phyloP scores from a whole-genome alignment of 345 rosid species.

The Murraya koenigii region DNA sequence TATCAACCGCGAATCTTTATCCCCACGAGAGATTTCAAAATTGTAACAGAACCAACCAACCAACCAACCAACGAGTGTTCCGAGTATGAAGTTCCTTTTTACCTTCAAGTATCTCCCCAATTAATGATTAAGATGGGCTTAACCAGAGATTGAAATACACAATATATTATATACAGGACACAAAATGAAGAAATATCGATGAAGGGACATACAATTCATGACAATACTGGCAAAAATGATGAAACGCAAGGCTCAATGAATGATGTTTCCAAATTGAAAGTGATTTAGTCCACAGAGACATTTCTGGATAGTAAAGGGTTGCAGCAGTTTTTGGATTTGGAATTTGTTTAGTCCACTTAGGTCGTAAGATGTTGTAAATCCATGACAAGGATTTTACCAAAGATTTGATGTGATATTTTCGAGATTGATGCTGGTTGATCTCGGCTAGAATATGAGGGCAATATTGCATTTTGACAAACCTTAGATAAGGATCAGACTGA shows the following conservation, averaged over 20 bases:
- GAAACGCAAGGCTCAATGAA: not conserved
- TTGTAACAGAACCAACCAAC: too few species aligned
- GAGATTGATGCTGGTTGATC: too few species aligned
- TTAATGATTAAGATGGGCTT: too few species aligned
- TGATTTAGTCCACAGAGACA: not conserved
- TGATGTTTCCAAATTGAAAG: not conserved
- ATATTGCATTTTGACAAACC: not conserved
- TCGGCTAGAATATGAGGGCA: too few species aligned
- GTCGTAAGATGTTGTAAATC: not conserved
- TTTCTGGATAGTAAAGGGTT: not conserved
- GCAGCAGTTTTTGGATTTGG: not conserved
- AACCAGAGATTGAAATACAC: too few species aligned
- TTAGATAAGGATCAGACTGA: not conserved
- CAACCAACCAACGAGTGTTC: too few species aligned
- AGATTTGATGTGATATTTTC: too few species aligned
- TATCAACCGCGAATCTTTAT: too few species aligned
- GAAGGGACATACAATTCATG: not conserved
- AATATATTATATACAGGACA: not conserved
- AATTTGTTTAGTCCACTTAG: not conserved
- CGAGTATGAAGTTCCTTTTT: too few species aligned
- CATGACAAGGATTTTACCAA: not conserved
- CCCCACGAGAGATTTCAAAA: too few species aligned
- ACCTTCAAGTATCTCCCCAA: too few species aligned
- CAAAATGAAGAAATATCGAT: not conserved
- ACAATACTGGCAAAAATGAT: not conserved